phyloP scores from a whole-genome alignment of 2,329 filamentous ascomycete species.

The Botrytis medusae region DNA sequence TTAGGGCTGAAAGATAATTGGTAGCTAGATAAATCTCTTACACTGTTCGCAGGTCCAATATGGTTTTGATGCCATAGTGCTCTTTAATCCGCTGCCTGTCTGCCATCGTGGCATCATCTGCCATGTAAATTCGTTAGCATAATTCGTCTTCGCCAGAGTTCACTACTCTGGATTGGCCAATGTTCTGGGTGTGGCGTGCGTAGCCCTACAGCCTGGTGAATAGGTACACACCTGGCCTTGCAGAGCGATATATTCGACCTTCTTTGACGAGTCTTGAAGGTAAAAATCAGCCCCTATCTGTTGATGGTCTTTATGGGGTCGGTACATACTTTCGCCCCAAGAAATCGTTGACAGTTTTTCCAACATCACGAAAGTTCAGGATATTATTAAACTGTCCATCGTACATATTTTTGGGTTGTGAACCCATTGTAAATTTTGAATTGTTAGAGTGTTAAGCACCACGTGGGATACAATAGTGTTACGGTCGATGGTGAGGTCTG shows the following conservation, averaged over 20 bases:
- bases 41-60: slow-evolving; percentile 79
- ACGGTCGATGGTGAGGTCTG: neutral
- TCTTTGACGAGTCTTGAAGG: slow-evolving; percentile 51
- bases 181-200: neutral
- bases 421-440: neutral
- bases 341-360: slow-evolving; percentile 61
- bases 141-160: neutral
- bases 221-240: slow-evolving; percentile 53
- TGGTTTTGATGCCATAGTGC: slow-evolving; percentile 64
- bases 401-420: neutral
- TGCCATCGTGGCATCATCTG: slow-evolving; percentile 67
- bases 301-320: neutral
- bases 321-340: slow-evolving; percentile 53
- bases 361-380: slow-evolving; percentile 77
- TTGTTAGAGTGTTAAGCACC: neutral
- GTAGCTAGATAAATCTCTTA: slow-evolving; percentile 41
- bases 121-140: slow-evolving; percentile 23
- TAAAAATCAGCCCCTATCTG: slow-evolving; percentile 20
- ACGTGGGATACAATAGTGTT: neutral
- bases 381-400: slow-evolving; percentile 52
- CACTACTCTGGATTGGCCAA: neutral
- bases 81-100: slow-evolving; percentile 62
- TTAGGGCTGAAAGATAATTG: neutral
- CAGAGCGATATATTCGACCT: slow-evolving; percentile 67
- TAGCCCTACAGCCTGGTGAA: neutral